Base-by-base conservation (phyloP, 768 basidiomycete species). In the Fomitopsis serialis region DNA sequence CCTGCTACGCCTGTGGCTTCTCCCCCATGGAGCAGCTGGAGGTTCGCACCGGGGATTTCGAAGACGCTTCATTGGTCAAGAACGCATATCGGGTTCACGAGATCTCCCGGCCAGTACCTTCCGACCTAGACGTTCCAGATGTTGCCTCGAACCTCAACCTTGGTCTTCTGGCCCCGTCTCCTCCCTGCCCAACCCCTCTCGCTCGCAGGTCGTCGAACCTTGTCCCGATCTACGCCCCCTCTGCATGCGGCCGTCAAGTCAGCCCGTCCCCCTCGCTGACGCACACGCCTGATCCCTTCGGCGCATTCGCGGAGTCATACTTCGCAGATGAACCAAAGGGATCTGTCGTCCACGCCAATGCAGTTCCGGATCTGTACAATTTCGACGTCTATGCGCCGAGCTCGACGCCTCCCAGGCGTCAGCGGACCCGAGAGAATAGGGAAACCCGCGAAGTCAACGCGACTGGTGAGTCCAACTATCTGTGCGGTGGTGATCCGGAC, bases 221-320 rank as follows among this genome's bases (percentile, higher is more conserved):
- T 32, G 29, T 32, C 29, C 29, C 29, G 29, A 42, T 42, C 15
- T 15, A 15, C 40, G 5, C 22, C 4, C 22, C 40, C 7, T n/a
- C 40, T 17, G 22, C 40, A 17, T 17, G 7, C 35, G 35, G 35
- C 35, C 35, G 9, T n/a, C 35, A n/a, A n/a, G n/a, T n/a, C n/a
- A n/a, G 10, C 35, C 35, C 35, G 35, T n/a, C 35, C 10, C 35
- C 35, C 9, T 9, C 9, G 21, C n/a, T 45, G 45, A 45, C 15
- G 25, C 5, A 5, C 9, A 17, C 6, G 47, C 34, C 17, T 11
- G 55, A 59, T 44, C 55, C 55, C 13, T 56, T 59, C 50, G 54
- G 55, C 3, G 13, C 45, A 3, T 15, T 24, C 17, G 37, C 52
- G 13, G n/a, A 45, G 19, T 46, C 58, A 2, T 59, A 54, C 55